Conservation (phyloP, 768 basidiomycete species). For the Suillus spraguei region DNA sequence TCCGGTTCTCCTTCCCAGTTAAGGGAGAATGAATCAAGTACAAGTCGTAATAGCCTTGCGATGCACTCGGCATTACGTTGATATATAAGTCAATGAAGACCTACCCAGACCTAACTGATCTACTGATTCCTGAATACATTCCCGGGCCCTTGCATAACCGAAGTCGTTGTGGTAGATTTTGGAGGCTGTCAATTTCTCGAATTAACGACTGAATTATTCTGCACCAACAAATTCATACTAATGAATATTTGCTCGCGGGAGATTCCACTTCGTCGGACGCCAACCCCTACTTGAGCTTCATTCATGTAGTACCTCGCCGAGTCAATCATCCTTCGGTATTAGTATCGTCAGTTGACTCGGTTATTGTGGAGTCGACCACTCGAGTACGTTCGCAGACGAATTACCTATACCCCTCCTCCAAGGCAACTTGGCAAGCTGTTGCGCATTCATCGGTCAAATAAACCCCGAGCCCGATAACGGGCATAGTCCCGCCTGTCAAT, state of each 20-base stretch:
- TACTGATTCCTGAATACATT: conserved; percentile 26
- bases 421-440: conserved; percentile 21
- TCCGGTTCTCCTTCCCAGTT: conserved; percentile 39
- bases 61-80: background rate
- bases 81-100: conserved; percentile 6
- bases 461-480: conserved; percentile 31
- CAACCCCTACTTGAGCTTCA: conserved; percentile 29
- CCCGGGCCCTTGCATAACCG: conserved; percentile 21
- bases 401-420: conserved; percentile 32
- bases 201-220: background rate
- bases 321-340: conserved; percentile 27
- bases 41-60: conserved; percentile 46
- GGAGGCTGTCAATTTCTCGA: conserved; percentile 20
- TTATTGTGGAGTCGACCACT: background rate
- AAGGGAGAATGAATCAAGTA: conserved; percentile 49
- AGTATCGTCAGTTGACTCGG: conserved; percentile 2
- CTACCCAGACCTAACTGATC: conserved; percentile 22
- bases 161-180: conserved; percentile 15
- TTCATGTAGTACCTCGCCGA: conserved; percentile 28
- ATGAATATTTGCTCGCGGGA: conserved; percentile 33
- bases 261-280: conserved; percentile 24
- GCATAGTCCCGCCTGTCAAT: conserved; percentile 25
- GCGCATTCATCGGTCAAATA: conserved; percentile 18
- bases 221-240: conserved; percentile 21
- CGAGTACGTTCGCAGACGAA: background rate